Evolutionary conservation across 2,329 filamentous ascomycete genomes (phyloP), one percentile per base, ranked within the genome.

Genomic region (Stemphylium lycopersici): DNA sequence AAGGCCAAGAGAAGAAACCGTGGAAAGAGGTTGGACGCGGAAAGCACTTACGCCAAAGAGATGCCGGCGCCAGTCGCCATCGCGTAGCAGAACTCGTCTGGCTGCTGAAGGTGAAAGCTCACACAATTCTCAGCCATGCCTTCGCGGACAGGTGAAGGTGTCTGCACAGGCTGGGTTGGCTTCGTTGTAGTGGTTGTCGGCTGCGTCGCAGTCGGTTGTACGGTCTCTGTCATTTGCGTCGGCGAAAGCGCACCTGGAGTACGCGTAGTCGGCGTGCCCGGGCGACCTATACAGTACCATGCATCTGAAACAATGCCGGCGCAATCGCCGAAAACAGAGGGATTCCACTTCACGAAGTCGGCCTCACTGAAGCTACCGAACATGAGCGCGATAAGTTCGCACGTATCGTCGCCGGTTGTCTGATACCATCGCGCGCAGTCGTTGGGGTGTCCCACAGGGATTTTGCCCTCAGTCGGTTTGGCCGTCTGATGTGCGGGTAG

Each of bases 231-330:
- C 3, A n/a, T 38, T 22, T 45, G 29, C 13, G 42, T 45, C 16
- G 31, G 42, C 16, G 42, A 45, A 6, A 31, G 31, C 18, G 29
- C 42, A 22, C 16, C 15, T 34, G 6, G 16, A 34, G 42, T 36
- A 7, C 43, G 32, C 8, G 43, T 46, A 4, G 33, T 46, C 11
- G 43, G 22, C n/a, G 43, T 46, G 22, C 15, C 43, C 2, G 43
- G 43, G 33, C 43, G 43, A 12, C 43, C 43, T 46, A 46, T 29
- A 38, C 43, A 46, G 20, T 37, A 46, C 43, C 43, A 37, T 20
- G 32, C 33, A 4, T 46, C 32, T 13, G 8, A 3, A 29, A 38
- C 32, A 20, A 46, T 22, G 22, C 33, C 43, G 33, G 4, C 13
- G 33, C 43, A 46, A 38, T 46, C 43, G 3, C 43, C 26, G 13